These are phyloP conservation scores for Lonicera japonica DNA, from an alignment of 129 eudicot species.

Conservation along the genomic window DNA sequence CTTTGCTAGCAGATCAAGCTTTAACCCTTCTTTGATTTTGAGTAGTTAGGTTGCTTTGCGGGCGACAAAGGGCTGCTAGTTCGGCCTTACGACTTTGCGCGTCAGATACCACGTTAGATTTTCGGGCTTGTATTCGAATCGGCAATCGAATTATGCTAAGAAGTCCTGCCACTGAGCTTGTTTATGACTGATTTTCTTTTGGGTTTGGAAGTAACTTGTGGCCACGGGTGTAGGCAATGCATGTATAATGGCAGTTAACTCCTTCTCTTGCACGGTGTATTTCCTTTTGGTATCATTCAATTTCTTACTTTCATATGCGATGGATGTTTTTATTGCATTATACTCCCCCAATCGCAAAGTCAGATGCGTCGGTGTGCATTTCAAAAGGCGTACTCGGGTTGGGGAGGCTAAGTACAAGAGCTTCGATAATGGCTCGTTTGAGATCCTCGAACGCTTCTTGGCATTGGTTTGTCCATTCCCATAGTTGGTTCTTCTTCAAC, in stretches of 20 bases:
- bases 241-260: not conserved
- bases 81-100: not conserved
- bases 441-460: not conserved
- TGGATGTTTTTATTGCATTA: not conserved
- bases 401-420: not conserved
- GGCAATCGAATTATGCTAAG: not conserved
- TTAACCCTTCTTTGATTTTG: not conserved
- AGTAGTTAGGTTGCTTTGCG: not conserved
- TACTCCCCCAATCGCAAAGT: not conserved
- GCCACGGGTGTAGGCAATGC: not conserved
- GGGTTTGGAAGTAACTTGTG: not conserved
- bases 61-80: not conserved
- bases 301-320: not conserved
- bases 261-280: conserved; percentile 1
- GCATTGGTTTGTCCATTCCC: not conserved
- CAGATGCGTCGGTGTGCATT: not conserved
- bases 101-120: not conserved
- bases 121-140: not conserved
- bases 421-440: not conserved
- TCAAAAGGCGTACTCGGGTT: not conserved
- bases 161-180: conserved; percentile 2
- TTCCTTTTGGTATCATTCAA: not conserved
- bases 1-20: not conserved
- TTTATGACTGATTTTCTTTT: not conserved
- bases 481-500: not conserved